phyloP scores from a whole-genome alignment of 768 basidiomycete genomes.

The Austroboletus festivus region DNA sequence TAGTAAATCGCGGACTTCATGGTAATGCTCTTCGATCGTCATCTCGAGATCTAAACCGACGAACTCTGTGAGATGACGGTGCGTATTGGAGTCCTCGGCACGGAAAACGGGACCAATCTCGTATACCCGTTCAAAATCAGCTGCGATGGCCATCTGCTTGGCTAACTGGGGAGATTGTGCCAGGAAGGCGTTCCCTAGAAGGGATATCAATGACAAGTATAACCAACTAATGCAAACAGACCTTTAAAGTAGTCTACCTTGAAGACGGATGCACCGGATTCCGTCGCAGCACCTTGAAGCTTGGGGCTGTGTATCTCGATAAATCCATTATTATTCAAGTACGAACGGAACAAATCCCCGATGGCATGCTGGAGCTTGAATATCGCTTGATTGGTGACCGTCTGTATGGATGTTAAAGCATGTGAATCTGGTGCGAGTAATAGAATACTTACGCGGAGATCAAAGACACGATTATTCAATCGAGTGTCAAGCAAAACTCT shows the following conservation, averaged over 20 bases:
- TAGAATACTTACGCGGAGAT: constrained; percentile 69
- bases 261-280: constrained; percentile 96
- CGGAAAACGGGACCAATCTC: constrained; percentile 97
- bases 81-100: constrained; percentile 95
- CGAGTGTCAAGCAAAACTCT: constrained; percentile 90
- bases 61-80: constrained; percentile 98
- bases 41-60: constrained; percentile 99
- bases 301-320: constrained; percentile 97
- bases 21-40: constrained; percentile 97
- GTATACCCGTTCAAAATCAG: constrained; percentile 97
- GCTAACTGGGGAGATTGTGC: constrained; percentile 97
- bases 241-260: constrained; percentile 98
- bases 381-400: constrained; percentile 92
- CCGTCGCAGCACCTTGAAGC: constrained; percentile 94
- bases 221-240: background rate
- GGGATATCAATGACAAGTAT: background rate
- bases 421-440: background rate
- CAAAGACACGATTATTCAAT: constrained; percentile 89
- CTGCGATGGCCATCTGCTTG: constrained; percentile 99
- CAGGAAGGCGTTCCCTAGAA: constrained; percentile 81
- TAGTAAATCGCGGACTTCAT: constrained; percentile 92
- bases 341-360: constrained; percentile 82
- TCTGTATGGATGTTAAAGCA: constrained; percentile 45
- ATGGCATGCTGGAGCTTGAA: constrained; percentile 92
- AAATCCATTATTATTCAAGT: constrained; percentile 71